Conservation (phyloP, 2,329 filamentous ascomycete genomes). For the Nothophoma quercina region DNA sequence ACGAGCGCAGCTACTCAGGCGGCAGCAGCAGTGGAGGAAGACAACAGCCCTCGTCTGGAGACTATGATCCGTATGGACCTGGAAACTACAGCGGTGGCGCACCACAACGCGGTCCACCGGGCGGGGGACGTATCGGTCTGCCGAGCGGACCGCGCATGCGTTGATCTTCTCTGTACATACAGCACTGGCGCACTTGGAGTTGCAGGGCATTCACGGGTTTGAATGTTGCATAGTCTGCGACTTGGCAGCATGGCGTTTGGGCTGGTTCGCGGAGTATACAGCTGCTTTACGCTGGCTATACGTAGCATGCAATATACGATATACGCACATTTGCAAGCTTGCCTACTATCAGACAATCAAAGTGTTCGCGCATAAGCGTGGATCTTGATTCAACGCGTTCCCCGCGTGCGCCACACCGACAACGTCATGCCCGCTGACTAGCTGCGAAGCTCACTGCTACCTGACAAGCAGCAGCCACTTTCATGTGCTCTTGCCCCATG, state of each 20-base stretch:
- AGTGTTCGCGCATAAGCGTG: not conserved
- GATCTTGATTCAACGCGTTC: constrained; percentile 11
- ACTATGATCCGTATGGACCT: constrained; percentile 44
- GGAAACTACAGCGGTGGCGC: constrained; percentile 33
- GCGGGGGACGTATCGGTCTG: constrained; percentile 46
- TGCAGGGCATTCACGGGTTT: constrained; percentile 11
- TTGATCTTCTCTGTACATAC: constrained; percentile 20
- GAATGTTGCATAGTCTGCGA: constrained; percentile 14
- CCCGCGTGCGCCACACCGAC: constrained; percentile 19
- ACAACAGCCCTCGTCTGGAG: constrained; percentile 37
- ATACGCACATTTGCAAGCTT: constrained; percentile 7
- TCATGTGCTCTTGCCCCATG: constrained; percentile 16
- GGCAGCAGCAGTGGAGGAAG: constrained; percentile 35
- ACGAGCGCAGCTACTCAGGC: constrained; percentile 42
- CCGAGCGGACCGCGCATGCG: constrained; percentile 51
- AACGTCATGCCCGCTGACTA: constrained; percentile 21
- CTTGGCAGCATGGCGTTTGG: constrained; percentile 12
- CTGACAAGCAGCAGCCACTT: constrained; percentile 17
- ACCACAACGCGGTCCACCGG: constrained; percentile 36
- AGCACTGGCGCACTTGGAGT: constrained; percentile 31
- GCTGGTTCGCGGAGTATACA: not conserved
- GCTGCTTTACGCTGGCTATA: not conserved
- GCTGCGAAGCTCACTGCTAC: constrained; percentile 8
- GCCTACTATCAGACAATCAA: not conserved
- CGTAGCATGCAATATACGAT: constrained; percentile 1